phyloP scores from a whole-genome alignment of 1,139 yeast species.

The Scheffersomyces segobiensis region DNA sequence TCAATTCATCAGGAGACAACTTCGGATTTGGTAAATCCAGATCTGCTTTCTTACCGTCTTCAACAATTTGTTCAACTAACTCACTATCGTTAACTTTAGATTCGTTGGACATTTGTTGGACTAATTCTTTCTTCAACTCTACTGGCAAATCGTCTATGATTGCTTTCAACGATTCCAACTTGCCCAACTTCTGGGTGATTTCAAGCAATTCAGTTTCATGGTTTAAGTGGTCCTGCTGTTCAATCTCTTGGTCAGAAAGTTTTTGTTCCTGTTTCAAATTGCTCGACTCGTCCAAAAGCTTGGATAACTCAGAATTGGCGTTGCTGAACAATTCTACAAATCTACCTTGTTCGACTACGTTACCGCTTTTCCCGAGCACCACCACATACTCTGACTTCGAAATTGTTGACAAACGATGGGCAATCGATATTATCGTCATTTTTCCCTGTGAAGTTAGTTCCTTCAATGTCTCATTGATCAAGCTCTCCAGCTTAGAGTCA shows the following conservation, averaged over 20 bases:
- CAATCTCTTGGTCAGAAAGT: constrained; percentile 21
- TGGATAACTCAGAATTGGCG: constrained; percentile 45
- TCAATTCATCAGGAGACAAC: constrained; percentile 4
- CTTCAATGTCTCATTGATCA: constrained; percentile 60
- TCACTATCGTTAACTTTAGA: constrained; percentile 16
- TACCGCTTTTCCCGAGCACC: constrained; percentile 50
- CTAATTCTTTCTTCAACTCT: constrained; percentile 32
- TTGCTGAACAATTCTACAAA: constrained; percentile 45
- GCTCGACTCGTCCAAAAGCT: constrained; percentile 42
- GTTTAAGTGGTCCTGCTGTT: constrained; percentile 24
- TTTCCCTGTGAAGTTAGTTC: constrained; percentile 57
- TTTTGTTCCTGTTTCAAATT: constrained; percentile 21
- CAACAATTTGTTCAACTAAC: not conserved
- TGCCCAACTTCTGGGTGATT: constrained; percentile 19
- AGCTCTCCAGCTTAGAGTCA: constrained; percentile 70
- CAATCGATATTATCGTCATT: constrained; percentile 86
- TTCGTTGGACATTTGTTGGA: constrained; percentile 29
- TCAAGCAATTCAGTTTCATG: constrained; percentile 30
- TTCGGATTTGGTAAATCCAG: constrained; percentile 5
- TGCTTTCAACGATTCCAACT: constrained; percentile 31
- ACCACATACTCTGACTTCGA: constrained; percentile 55
- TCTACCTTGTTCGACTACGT: constrained; percentile 44
- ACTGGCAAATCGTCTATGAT: constrained; percentile 42
- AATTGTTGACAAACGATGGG: constrained; percentile 86
- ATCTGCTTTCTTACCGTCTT: not conserved